Evolutionary conservation across 2,329 filamentous ascomycete species (phyloP).

Genomic region (Claviceps sp.): DNA sequence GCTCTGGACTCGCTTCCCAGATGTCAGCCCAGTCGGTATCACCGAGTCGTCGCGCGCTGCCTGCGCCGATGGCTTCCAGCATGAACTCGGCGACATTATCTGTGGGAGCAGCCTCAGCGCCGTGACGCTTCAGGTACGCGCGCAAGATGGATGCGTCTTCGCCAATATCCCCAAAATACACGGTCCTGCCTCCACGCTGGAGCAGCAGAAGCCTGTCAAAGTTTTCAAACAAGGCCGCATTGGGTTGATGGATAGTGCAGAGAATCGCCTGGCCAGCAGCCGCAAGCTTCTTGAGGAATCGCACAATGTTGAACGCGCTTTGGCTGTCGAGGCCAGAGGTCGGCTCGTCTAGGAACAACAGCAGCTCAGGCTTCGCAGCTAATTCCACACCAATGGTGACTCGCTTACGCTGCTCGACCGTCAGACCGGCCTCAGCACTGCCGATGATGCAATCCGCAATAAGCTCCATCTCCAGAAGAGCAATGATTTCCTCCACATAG

Average conservation of each 20-base stretch:
- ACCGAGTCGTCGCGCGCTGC: constrained; percentile 57
- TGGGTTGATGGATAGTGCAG: constrained; percentile 86
- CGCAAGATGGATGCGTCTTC: constrained; percentile 60
- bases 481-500: constrained; percentile 49
- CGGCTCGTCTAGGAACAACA: constrained; percentile 69
- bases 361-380: constrained; percentile 64
- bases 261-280: constrained; percentile 76
- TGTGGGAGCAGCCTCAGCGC: constrained; percentile 41
- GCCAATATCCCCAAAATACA: constrained; percentile 80
- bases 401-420: constrained; percentile 53
- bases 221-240: constrained; percentile 73
- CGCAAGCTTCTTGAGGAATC: constrained; percentile 64
- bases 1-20: constrained; percentile 61
- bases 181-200: constrained; percentile 63
- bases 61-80: constrained; percentile 73
- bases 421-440: constrained; percentile 53
- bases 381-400: constrained; percentile 89
- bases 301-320: constrained; percentile 63
- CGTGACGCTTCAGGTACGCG: constrained; percentile 44
- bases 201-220: constrained; percentile 75
- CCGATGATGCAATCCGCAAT: constrained; percentile 48
- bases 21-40: constrained; percentile 68
- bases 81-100: constrained; percentile 64
- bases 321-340: constrained; percentile 54
- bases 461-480: constrained; percentile 43